Conservation (phyloP, 2,329 filamentous ascomycete species). For the Hypomyces perniciosus region DNA sequence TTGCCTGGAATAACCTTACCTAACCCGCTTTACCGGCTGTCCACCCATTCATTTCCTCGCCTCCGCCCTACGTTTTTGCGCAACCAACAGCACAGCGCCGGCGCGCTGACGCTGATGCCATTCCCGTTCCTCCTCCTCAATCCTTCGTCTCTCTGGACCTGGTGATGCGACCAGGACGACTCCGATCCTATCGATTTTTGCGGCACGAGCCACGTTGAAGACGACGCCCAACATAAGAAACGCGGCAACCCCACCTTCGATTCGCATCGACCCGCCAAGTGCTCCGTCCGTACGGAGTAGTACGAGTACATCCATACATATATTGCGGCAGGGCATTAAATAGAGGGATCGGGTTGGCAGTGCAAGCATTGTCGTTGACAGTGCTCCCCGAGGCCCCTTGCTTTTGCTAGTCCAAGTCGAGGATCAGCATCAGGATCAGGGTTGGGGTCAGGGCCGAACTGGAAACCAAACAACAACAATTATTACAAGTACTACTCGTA, state of each 20-base stretch:
- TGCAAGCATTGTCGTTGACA: too few relatives aligned
- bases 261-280: conserved; percentile 8
- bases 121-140: background rate
- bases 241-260: conserved; percentile 9
- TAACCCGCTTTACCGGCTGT: conserved; percentile 4
- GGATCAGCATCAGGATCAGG: too few relatives aligned
- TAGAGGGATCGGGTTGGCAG: too few relatives aligned
- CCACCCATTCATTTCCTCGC: background rate
- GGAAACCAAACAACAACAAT: too few relatives aligned
- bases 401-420: too few relatives aligned
- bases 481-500: too few relatives aligned
- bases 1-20: conserved; percentile 8
- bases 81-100: conserved; percentile 3
- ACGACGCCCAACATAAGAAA: background rate
- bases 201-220: conserved; percentile 8
- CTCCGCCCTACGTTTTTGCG: background rate
- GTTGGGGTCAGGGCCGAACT: too few relatives aligned
- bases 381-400: too few relatives aligned
- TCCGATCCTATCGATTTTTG: conserved; percentile 11
- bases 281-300: background rate
- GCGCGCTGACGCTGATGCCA: conserved; percentile 9
- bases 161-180: conserved; percentile 7
- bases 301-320: too few relatives aligned
- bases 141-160: background rate
- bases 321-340: too few relatives aligned